These are phyloP conservation scores for Citrus trifoliata DNA, from an alignment of 345 rosid genomes.

Conservation along the genomic window DNA sequence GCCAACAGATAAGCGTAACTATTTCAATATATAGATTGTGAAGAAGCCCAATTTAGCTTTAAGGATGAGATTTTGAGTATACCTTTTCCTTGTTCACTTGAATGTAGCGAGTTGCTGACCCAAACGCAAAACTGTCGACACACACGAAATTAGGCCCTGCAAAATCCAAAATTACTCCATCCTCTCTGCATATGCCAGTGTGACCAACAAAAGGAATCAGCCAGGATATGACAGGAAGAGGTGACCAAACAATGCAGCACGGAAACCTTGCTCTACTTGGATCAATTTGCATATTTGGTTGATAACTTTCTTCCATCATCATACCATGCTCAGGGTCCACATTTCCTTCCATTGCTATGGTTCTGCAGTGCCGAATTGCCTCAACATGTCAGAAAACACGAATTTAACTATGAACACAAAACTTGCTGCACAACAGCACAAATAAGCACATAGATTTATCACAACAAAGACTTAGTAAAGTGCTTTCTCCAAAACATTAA, in stretches of 20 bases:
- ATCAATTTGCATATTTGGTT: slow-evolving; percentile 49
- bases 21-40: background rate
- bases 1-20: background rate
- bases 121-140: slow-evolving; percentile 83
- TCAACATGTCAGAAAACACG: background rate
- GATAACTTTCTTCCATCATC: slow-evolving; percentile 39
- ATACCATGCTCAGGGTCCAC: slow-evolving; percentile 39
- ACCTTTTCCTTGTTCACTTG: slow-evolving; percentile 78
- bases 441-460: background rate
- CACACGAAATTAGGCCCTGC: slow-evolving; percentile 94
- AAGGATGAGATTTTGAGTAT: background rate
- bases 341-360: slow-evolving; percentile 37
- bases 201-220: slow-evolving; percentile 88
- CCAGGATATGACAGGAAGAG: slow-evolving; percentile 91
- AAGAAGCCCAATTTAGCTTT: background rate
- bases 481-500: background rate
- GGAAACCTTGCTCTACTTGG: slow-evolving; percentile 73
- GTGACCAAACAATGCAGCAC: slow-evolving; percentile 89
- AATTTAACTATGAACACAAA: background rate
- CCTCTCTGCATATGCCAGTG: slow-evolving; percentile 84
- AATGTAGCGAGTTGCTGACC: slow-evolving; percentile 69
- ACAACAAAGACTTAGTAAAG: background rate
- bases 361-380: slow-evolving; percentile 7
- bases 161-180: slow-evolving; percentile 86
- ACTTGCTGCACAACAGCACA: background rate